Percentiles rank a stretch among this genome's conserved stretches.
Evolutionary conservation across 2,329 filamentous ascomycete species (phyloP).

Genomic region (Phoma sp.): DNA sequence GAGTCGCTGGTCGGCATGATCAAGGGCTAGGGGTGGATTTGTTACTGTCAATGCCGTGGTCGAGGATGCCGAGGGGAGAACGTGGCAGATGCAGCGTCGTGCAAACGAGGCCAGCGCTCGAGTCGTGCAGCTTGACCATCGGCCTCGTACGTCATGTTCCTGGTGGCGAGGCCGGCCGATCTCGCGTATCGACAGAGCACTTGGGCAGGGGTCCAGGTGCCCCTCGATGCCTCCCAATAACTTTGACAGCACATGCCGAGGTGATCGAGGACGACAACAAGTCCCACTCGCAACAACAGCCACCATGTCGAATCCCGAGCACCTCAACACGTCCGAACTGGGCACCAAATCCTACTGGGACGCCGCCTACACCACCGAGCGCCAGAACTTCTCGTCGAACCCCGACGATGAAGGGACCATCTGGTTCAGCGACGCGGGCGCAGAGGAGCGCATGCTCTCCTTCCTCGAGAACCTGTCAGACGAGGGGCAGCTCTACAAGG

Average conservation of each 20-base stretch:
- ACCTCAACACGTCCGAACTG: slow-evolving; percentile 77
- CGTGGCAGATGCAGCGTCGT: too few species aligned
- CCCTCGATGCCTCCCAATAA: slow-evolving; percentile 1
- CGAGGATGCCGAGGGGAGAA: too few species aligned
- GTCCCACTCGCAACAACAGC: background rate
- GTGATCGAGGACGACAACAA: background rate
- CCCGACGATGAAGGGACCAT: slow-evolving; percentile 83
- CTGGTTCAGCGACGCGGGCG: slow-evolving; percentile 95
- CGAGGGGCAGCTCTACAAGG: slow-evolving; percentile 55
- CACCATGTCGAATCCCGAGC: slow-evolving; percentile 31
- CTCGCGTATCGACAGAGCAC: background rate
- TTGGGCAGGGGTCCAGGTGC: slow-evolving; percentile 1
- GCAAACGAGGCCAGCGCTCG: background rate
- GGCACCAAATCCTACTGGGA: slow-evolving; percentile 78
- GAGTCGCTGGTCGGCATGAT: slow-evolving; percentile 1
- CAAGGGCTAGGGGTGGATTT: too few species aligned
- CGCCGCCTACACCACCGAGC: slow-evolving; percentile 73
- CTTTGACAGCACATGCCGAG: slow-evolving; percentile 5
- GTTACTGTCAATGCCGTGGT: background rate
- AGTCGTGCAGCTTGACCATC: background rate
- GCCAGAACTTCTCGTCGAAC: slow-evolving; percentile 74
- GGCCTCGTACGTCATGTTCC: background rate
- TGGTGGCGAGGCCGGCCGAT: too few species aligned
- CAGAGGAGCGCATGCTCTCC: slow-evolving; percentile 78
- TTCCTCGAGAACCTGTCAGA: slow-evolving; percentile 65